A percentile compares a stretch with the other conserved stretches of the same genome.
Conservation (phyloP, 1,284 basidiomycete genomes). For the Tylopilus sp. region DNA sequence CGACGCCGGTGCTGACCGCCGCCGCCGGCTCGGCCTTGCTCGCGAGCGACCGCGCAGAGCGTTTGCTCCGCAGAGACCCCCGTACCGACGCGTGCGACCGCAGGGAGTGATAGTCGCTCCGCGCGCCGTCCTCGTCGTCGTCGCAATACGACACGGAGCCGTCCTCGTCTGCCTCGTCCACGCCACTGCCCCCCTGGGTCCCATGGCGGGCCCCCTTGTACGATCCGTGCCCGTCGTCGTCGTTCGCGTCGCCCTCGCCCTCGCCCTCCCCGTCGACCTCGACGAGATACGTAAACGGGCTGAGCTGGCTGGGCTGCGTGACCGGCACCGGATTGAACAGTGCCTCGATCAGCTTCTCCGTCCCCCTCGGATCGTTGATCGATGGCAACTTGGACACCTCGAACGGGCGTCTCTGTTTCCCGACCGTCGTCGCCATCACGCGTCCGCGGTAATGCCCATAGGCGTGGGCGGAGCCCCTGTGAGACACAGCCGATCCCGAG, state of each 20-base stretch:
- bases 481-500: conserved; percentile 13
- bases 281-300: conserved; percentile 58
- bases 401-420: conserved; percentile 33
- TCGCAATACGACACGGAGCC: conserved; percentile 24
- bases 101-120: conserved; percentile 32
- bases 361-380: conserved; percentile 54
- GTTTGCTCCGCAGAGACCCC: conserved; percentile 21
- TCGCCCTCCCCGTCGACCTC: conserved; percentile 24
- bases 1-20: conserved; percentile 1
- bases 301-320: conserved; percentile 41
- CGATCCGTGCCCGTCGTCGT: conserved; percentile 3
- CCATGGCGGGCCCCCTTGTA: not conserved
- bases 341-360: conserved; percentile 68
- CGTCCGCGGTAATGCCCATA: not conserved
- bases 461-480: not conserved
- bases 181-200: not conserved
- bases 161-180: conserved; percentile 18
- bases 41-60: conserved; percentile 20
- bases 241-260: conserved; percentile 8
- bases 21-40: conserved; percentile 6
- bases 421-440: not conserved
- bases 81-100: conserved; percentile 26
- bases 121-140: conserved; percentile 14
- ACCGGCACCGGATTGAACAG: conserved; percentile 65
- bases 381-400: conserved; percentile 47